Evolutionary conservation across 345 rosid genomes (phyloP), one percentile per base, ranked within the genome.

Genomic region (Cardiospermum halicacabum): DNA sequence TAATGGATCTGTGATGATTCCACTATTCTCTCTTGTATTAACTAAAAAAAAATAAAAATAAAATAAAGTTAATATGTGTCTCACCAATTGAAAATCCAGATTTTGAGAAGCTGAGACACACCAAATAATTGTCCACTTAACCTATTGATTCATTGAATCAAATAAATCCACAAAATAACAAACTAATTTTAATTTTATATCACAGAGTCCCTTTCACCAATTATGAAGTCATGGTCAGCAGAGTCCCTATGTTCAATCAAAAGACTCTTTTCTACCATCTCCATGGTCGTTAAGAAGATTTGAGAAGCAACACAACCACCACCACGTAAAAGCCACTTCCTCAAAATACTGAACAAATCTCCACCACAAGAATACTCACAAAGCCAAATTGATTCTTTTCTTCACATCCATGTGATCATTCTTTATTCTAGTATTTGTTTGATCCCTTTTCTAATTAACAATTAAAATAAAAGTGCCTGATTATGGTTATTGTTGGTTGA

Each of bases 201-300:
- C 3, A n/a, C n/a, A n/a, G n/a, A 21, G 70, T 69, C 68, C 21
- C 21, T 49, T 31, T 60, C 61, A 8, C n/a, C 28, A 40, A 26
- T 47, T 30, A 32, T 60, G 53, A 56, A 34, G 56, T 61, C 60
- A 60, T 31, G 28, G 57, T 61, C 53, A 56, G 69, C 40, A 67
- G 72, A 70, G 58, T 70, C 69, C n/a, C 59, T 63, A 53, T 56
- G 72, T 59, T 60, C 26, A 60, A 53, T 34, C 43, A 26, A 42
- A 22, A 25, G 30, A 19, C 49, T 11, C 49, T 21, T 16, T 6
- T 42, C 19, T 43, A 30, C 22, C 18, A 55, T 39, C 53, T 7
- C 4, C 40, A 19, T 12, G 55, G 69, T 53, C 10, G 72, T 60
- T 34, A 26, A 55, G 47, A 62, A 28, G 64, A 49, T 68, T n/a